Percentiles rank a stretch among this genome's conserved stretches.
phyloP scores from a whole-genome alignment of 768 basidiomycete species.

The Lactifluus hygrophoroides region DNA sequence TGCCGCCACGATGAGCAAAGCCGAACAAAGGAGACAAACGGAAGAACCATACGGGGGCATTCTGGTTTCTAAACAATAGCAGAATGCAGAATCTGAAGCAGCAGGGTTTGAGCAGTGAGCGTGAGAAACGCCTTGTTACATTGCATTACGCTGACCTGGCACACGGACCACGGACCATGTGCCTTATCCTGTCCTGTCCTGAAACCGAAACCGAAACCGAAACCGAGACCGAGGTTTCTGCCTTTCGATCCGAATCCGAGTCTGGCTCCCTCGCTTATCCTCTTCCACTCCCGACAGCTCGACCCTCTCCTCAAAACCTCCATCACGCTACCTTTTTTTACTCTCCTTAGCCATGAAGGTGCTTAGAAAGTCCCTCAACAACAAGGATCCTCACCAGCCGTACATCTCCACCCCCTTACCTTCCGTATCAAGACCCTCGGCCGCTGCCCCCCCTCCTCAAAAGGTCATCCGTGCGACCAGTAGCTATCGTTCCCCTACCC shows the following conservation, averaged over 20 bases:
- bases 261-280: too few species aligned
- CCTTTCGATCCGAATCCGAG: too few species aligned
- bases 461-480: conserved; percentile 88
- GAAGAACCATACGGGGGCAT: not conserved
- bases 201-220: too few species aligned
- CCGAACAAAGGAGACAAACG: too few species aligned
- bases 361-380: conserved; percentile 74
- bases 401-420: conserved; percentile 63
- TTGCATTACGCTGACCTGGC: not conserved
- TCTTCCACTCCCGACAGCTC: too few species aligned
- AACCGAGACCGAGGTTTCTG: too few species aligned
- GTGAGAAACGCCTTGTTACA: conserved; percentile 13
- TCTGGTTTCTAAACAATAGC: not conserved
- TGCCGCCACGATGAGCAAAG: conserved; percentile 1
- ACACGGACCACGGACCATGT: too few species aligned
- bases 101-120: not conserved
- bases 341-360: conserved; percentile 54
- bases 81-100: too few species aligned
- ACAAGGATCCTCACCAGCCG: conserved; percentile 57
- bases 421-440: conserved; percentile 57
- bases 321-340: conserved; percentile 1
- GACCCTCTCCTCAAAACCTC: too few species aligned
- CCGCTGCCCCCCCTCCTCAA: conserved; percentile 75
- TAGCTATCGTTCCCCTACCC: conserved; percentile 55
- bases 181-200: not conserved